Evolutionary conservation across 2,329 filamentous ascomycete genomes (phyloP), one percentile per base, ranked within the genome.

Genomic region (Apiospora sp.): DNA sequence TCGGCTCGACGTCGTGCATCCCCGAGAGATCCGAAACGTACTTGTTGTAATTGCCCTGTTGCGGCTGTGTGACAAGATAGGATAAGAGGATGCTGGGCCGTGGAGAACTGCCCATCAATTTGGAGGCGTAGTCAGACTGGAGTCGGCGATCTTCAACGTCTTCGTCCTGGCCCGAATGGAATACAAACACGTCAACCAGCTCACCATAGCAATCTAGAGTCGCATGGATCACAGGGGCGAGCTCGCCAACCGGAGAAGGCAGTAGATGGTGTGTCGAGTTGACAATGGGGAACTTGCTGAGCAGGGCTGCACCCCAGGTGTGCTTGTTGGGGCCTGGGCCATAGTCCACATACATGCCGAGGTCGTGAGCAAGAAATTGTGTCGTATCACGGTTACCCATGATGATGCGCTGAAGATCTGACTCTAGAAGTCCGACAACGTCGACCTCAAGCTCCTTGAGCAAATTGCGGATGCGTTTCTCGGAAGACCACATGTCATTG

Each of bases 341-440:
- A 79, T 95, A 98, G 85, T 99, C 96, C 69, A 97, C 95, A 80
- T 98, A 99, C 96, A 99, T 99, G 77, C 96, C 96, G 14, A 99
- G 89, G 76, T 99, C 95, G 81, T 98, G 96, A 27, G 96, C 95
- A 12, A 99, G 89, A 83, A 94, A 97, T 81, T 98, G 96, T 1
- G 96, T 98, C 12, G 94, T 93, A 81, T 99, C 96, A 76, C 96
- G 93, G 84, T 98, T 99, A 79, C 96, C 96, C 96, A 98, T 99
- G 86, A 99, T 99, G 84, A 99, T 98, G 77, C 96, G 94, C 84
- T 99, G 96, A 48, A 94, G 89, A 81, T 99, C 96, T 0, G 93
- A 93, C 83, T 99, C 96, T 0, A 99, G 88, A 27, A 99, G 89
- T n/a, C 96, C 96, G 67, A 99, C 89, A 6, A 99, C 94, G 80